Conservation (phyloP, 257 asterid genomes). For the Cordia subcordata region DNA sequence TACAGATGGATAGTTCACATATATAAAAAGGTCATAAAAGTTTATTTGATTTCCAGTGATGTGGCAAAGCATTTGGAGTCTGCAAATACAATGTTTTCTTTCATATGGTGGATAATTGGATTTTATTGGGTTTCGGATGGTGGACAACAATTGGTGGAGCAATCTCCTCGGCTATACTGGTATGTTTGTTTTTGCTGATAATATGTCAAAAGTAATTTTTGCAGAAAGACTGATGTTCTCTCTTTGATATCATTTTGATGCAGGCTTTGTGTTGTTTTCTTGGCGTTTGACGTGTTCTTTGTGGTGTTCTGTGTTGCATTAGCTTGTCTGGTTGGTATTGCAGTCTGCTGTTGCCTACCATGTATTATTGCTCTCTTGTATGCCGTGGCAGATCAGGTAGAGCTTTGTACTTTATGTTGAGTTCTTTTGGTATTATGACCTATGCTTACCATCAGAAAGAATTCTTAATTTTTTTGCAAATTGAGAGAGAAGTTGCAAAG, state of each 20-base stretch:
- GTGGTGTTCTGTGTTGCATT: constrained; percentile 94
- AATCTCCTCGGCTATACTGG: constrained; percentile 96
- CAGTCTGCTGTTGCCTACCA: constrained; percentile 98
- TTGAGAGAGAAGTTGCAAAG: no score
- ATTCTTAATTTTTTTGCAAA: no score
- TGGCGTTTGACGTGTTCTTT: constrained; percentile 97
- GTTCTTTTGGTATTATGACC: neutral
- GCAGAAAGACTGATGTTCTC: neutral
- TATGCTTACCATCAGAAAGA: no score
- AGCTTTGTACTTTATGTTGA: neutral
- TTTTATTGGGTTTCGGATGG: constrained; percentile 96
- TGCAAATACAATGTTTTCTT: constrained; percentile 93
- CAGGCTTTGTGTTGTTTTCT: constrained; percentile 95
- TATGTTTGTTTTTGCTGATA: constrained; percentile 28
- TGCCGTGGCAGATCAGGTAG: constrained; percentile 97
- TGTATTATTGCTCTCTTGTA: constrained; percentile 90
- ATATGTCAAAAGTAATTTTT: neutral
- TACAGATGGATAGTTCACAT: no score
- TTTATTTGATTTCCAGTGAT: neutral
- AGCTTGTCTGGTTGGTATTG: constrained; percentile 90
- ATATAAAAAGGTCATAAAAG: no score
- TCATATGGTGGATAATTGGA: constrained; percentile 99
- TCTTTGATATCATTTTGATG: constrained; percentile 13
- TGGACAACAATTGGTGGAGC: constrained; percentile 50
- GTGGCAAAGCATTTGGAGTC: constrained; percentile 73